A percentile compares a stretch with the other conserved stretches of the same genome.
phyloP scores from a whole-genome alignment of 192 early-diverging fungal genomes.

The Mortierella claussenii region DNA sequence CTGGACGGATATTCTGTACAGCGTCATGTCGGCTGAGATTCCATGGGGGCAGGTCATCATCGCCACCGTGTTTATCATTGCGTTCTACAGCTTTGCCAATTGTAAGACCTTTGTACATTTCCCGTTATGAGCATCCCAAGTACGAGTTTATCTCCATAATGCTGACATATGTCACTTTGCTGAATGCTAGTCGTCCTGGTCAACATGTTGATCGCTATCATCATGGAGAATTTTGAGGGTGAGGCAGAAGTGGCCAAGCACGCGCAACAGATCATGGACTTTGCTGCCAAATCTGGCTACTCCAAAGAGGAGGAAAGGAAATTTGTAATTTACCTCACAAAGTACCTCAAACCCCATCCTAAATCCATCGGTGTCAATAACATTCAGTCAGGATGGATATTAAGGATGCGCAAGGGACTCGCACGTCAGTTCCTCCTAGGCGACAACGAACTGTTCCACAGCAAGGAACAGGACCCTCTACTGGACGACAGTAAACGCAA shows the following conservation, averaged over 20 bases:
- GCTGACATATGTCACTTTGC: neutral
- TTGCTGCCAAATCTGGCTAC: slow-evolving; percentile 41
- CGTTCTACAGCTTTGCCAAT: slow-evolving; percentile 67
- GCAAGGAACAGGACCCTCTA: slow-evolving; percentile 21
- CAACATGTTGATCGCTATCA: slow-evolving; percentile 74
- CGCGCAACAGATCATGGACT: slow-evolving; percentile 60
- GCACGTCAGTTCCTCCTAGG: slow-evolving; percentile 59
- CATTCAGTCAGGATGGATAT: slow-evolving; percentile 55
- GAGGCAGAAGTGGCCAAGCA: slow-evolving; percentile 63
- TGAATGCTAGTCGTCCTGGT: slow-evolving; percentile 61
- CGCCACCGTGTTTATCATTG: slow-evolving; percentile 59
- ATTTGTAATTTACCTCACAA: slow-evolving; percentile 60
- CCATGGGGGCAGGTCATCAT: slow-evolving; percentile 45
- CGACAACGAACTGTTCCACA: slow-evolving; percentile 44
- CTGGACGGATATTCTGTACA: slow-evolving; percentile 68
- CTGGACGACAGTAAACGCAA: neutral
- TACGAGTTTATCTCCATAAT: neutral
- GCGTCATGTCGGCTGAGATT: slow-evolving; percentile 53
- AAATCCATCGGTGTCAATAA: slow-evolving; percentile 55
- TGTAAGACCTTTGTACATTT: slow-evolving; percentile 53
- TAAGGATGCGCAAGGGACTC: slow-evolving; percentile 59
- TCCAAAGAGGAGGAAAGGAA: slow-evolving; percentile 45
- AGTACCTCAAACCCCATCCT: slow-evolving; percentile 63
- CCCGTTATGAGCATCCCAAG: neutral
- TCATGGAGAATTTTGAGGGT: slow-evolving; percentile 74